phyloP scores from a whole-genome alignment of 2,329 filamentous ascomycete genomes.

The Aspergillus fructus region DNA sequence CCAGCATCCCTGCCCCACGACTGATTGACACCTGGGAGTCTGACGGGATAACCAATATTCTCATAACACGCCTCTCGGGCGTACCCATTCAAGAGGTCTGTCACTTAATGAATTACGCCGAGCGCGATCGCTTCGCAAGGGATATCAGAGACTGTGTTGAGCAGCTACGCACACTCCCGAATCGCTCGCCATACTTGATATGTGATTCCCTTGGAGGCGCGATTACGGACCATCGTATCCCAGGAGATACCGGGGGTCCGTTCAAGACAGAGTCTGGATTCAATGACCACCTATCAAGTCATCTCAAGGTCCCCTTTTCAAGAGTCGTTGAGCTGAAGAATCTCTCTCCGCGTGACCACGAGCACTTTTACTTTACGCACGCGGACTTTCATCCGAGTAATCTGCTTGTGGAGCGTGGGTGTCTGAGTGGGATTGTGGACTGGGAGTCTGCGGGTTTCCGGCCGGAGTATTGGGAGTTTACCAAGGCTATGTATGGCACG shows the following conservation, averaged over 20 bases:
- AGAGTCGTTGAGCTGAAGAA: too few species aligned
- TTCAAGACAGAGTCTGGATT: too few species aligned
- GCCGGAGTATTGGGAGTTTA: constrained; percentile 31
- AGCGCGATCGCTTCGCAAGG: not conserved
- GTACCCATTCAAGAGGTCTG: not conserved
- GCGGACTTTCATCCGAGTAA: constrained; percentile 22
- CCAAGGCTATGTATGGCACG: constrained; percentile 20
- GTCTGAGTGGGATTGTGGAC: constrained; percentile 26
- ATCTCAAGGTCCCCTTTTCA: too few species aligned
- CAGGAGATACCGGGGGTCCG: not conserved
- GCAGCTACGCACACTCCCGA: constrained; percentile 3
- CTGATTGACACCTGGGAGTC: not conserved
- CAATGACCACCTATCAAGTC: too few species aligned
- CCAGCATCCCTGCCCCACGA: not conserved
- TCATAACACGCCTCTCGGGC: constrained; percentile 1
- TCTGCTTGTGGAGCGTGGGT: constrained; percentile 19
- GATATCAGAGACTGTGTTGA: not conserved
- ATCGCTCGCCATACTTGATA: not conserved
- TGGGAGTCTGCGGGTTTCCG: constrained; percentile 29
- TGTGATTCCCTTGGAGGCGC: not conserved
- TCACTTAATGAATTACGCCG: constrained; percentile 4
- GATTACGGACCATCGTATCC: not conserved
- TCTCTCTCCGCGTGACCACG: not conserved
- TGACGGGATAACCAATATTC: not conserved
- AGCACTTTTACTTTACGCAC: constrained; percentile 17